Evolutionary conservation across 495 filamentous ascomycete species (phyloP).

Genomic region (Penicillium odoratum): DNA sequence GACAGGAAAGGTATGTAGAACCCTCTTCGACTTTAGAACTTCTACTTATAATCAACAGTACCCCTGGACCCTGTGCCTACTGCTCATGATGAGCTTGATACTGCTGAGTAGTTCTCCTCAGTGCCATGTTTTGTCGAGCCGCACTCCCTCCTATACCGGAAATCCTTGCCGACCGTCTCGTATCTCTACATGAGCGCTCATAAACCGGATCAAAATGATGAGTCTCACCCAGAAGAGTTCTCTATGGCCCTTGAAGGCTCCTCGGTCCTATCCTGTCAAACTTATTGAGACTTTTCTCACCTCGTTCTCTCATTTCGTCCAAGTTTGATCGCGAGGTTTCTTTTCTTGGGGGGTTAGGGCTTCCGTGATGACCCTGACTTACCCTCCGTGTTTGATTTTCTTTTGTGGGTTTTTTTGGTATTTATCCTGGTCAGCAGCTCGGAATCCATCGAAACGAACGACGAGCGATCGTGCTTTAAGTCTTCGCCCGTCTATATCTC

Average conservation of each 20-base stretch:
- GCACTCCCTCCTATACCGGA: background rate
- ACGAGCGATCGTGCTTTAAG: conserved; percentile 36
- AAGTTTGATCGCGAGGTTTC: conserved; percentile 5
- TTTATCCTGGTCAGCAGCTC: conserved; percentile 47
- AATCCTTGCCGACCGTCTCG: background rate
- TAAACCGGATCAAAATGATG: background rate
- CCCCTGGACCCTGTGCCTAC: conserved; percentile 75
- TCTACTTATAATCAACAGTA: conserved; percentile 27
- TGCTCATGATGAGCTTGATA: conserved; percentile 94
- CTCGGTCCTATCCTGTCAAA: background rate
- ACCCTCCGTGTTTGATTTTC: conserved; percentile 8
- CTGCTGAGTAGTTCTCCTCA: conserved; percentile 72
- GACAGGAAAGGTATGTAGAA: conserved; percentile 79
- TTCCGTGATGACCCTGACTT: conserved; percentile 1
- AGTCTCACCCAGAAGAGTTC: background rate
- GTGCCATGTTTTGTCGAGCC: background rate
- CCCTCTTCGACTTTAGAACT: background rate
- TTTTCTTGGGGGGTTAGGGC: conserved; percentile 3
- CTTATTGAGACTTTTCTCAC: conserved; percentile 1
- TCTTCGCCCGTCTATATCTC: conserved; percentile 32
- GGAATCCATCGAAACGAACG: conserved; percentile 42
- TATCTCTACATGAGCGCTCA: background rate
- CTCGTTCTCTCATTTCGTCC: conserved; percentile 6
- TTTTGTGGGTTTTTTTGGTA: conserved; percentile 23
- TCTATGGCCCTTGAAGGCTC: background rate